Percentiles rank a stretch among this genome's conserved stretches.
phyloP scores from a whole-genome alignment of 306 rosid species.

The Glycyrrhiza uralensis region DNA sequence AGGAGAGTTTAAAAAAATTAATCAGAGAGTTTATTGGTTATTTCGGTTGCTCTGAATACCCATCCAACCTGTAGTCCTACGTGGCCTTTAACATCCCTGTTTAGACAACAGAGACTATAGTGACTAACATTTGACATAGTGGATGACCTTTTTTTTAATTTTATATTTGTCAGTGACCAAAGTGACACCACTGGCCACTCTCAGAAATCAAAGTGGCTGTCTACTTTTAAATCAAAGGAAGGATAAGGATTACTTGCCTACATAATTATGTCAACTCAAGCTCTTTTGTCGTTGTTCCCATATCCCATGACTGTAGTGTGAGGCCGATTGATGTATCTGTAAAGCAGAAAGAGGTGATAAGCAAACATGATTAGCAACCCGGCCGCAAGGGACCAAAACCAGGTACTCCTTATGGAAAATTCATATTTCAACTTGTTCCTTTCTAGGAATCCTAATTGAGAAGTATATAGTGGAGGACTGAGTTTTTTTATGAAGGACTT shows the following conservation, averaged over 20 bases:
- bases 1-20: no score
- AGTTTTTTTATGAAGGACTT: conserved; percentile 3
- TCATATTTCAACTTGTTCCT: conserved; percentile 28
- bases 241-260: conserved; percentile 40
- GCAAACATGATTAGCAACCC: conserved; percentile 66
- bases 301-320: conserved; percentile 73
- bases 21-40: no score
- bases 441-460: background rate
- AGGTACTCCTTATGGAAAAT: conserved; percentile 56
- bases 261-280: conserved; percentile 76
- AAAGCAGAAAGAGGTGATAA: conserved; percentile 63
- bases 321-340: conserved; percentile 55
- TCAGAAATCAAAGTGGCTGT: no score
- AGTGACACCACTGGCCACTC: no score
- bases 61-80: no score
- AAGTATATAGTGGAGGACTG: background rate
- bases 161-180: no score
- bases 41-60: no score
- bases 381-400: conserved; percentile 66
- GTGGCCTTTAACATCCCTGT: no score
- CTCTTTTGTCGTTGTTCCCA: conserved; percentile 65
- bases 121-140: no score
- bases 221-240: background rate
- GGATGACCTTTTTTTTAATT: no score
- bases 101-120: no score